Conservation (phyloP, 768 basidiomycete species). For the Panus rudis region DNA sequence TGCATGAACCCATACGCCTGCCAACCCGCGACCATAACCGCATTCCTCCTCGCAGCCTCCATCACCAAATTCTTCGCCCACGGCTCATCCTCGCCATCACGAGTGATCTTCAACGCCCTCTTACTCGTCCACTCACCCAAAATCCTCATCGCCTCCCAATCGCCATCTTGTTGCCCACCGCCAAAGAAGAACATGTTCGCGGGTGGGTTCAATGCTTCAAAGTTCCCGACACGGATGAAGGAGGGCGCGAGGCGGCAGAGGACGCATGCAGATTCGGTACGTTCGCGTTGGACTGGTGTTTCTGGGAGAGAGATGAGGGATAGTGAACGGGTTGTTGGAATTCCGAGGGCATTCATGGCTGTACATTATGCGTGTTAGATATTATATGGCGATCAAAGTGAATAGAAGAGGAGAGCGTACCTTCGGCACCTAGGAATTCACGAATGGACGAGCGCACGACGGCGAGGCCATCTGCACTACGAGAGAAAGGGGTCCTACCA, state of each 20-base stretch:
- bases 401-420: constrained; percentile 27
- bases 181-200: constrained; percentile 59
- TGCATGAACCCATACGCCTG: constrained; percentile 94
- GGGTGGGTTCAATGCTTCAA: constrained; percentile 79
- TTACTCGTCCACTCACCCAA: constrained; percentile 70
- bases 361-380: constrained; percentile 17
- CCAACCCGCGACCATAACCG: constrained; percentile 91
- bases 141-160: constrained; percentile 67
- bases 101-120: constrained; percentile 46
- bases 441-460: constrained; percentile 92
- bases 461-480: constrained; percentile 90
- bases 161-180: constrained; percentile 65
- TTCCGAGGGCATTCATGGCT: constrained; percentile 74
- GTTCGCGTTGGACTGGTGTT: constrained; percentile 72
- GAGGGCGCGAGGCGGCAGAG: constrained; percentile 81
- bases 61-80: constrained; percentile 71
- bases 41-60: constrained; percentile 81
- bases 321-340: constrained; percentile 87
- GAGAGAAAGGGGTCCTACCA: constrained; percentile 90
- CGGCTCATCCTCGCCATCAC: constrained; percentile 36
- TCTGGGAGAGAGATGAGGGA: constrained; percentile 69
- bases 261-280: constrained; percentile 61
- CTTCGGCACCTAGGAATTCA: constrained; percentile 92
- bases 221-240: constrained; percentile 88
- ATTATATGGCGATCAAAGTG: neutral